A percentile compares a stretch with the other conserved stretches of the same genome.
These are phyloP conservation scores for Sporisorium sorghi DNA, from an alignment of 1,284 basidiomycete genomes.

Conservation along the genomic window DNA sequence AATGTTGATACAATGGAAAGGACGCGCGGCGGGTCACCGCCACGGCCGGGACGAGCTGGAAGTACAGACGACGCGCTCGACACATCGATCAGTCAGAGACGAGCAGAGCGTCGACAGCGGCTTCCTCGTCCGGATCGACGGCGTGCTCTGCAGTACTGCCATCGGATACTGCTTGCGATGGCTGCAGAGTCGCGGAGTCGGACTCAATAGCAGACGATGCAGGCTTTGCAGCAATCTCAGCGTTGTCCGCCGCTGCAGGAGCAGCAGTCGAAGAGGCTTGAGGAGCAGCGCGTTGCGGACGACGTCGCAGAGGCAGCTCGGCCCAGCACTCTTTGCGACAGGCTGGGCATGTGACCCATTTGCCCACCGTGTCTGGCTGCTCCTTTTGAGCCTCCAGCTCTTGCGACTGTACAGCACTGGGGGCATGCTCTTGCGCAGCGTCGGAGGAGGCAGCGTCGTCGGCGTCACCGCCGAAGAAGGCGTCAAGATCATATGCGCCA, in stretches of 20 bases:
- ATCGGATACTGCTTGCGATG: not conserved
- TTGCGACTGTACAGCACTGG: slow-evolving; percentile 5
- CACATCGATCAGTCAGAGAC: slow-evolving; percentile 2
- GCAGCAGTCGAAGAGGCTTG: not conserved
- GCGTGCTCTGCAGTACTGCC: not conserved
- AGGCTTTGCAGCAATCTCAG: not conserved
- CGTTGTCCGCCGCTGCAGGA: not conserved
- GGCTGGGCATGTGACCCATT: slow-evolving; percentile 63
- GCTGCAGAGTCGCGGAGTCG: not conserved
- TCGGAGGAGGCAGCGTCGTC: slow-evolving; percentile 4
- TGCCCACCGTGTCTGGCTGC: slow-evolving; percentile 51
- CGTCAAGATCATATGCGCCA: slow-evolving; percentile 11
- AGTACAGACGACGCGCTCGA: no score
- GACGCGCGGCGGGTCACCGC: no score
- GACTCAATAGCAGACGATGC: not conserved
- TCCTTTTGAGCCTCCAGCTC: slow-evolving; percentile 17
- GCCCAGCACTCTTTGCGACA: slow-evolving; percentile 66
- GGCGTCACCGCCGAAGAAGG: slow-evolving; percentile 6
- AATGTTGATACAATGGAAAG: not conserved
- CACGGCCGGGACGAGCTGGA: no score
- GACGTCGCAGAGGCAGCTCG: slow-evolving; percentile 48
- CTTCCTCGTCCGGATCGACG: slow-evolving; percentile 18
- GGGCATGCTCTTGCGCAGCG: not conserved
- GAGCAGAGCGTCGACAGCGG: slow-evolving; percentile 22
- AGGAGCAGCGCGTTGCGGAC: slow-evolving; percentile 24